Base-by-base conservation (phyloP, 305 asterid species). In the Andrographis paniculata region DNA sequence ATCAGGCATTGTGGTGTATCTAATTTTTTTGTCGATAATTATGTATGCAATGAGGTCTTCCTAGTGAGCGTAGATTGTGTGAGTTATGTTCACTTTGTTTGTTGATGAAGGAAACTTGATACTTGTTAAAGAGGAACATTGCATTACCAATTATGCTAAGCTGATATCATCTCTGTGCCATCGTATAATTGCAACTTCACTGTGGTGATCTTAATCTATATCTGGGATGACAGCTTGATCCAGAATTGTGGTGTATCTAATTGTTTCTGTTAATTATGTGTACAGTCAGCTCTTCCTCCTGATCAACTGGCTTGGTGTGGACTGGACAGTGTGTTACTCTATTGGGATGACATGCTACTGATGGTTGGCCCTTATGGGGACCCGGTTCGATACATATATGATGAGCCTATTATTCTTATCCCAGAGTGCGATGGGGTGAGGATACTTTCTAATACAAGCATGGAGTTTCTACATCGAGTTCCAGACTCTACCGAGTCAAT, bases 231-330 rank as follows among this genome's bases (percentile, higher is more conserved):
- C n/a, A n/a, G n/a, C 42, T 17, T 40, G 14, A 39, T 36, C 14
- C 10, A 27, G 37, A 44, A 24, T 22, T 53, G 14, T 55, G 22
- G 45, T 51, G 35, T 50, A 54, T 54, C 53, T 66, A 14, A 13
- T 22, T 22, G 3, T 50, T 31, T 50, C 13, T 50, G 30, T 9
- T 18, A 3, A 3, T 43, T 31, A 17, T 64, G 42, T 59, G 31
- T 74, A 31, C 75, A 89, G 98, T 74, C 98, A 39, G 74, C 91
- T 50, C 77, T 91, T 45, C 96, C 96, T 50, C 96, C 98, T 54
- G 93, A 78, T 56, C 98, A 91, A 68, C 69, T 91, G 59, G 93
- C 94, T 62, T 91, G 99, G 96, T 86, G 96, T 52, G 96, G 99
- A 59, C 64, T 80, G 94, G 96, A 91, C 60, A 83, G 94, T 56